These are phyloP conservation scores for Corniculantispora saksenae DNA, from an alignment of 2,329 filamentous ascomycete genomes.

Conservation along the genomic window DNA sequence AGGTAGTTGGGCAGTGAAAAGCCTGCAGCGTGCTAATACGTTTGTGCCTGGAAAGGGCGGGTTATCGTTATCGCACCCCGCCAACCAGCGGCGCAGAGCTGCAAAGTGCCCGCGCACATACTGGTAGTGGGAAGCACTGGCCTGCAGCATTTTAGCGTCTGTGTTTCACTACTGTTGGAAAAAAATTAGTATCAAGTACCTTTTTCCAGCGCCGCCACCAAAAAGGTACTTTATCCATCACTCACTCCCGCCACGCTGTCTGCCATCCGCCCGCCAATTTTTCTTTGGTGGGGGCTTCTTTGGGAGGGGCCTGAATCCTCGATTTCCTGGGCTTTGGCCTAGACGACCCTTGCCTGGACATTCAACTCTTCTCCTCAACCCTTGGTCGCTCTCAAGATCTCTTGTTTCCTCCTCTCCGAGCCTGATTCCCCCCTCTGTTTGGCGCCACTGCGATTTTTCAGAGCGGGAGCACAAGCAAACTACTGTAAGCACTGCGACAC, in stretches of 20 bases:
- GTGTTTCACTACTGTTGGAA: background rate
- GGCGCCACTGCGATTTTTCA: background rate
- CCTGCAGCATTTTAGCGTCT: background rate
- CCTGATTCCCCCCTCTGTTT: background rate
- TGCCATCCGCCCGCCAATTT: constrained; percentile 16
- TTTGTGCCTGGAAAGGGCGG: constrained; percentile 23
- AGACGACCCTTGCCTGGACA: constrained; percentile 7
- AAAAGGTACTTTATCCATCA: background rate
- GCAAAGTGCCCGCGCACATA: no score
- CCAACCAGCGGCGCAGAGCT: constrained; percentile 17
- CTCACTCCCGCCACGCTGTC: background rate
- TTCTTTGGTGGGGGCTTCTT: constrained; percentile 17
- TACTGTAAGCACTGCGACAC: constrained; percentile 14
- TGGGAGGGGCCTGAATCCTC: constrained; percentile 17
- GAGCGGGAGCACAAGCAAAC: background rate
- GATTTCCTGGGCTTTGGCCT: constrained; percentile 9
- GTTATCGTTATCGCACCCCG: constrained; percentile 44
- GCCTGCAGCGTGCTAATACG: background rate
- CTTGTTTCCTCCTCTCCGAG: background rate
- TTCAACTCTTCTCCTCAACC: background rate
- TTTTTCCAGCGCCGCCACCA: background rate
- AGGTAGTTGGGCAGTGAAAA: background rate
- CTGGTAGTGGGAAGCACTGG: background rate
- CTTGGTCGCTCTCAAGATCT: background rate
- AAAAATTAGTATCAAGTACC: background rate